phyloP scores from a whole-genome alignment of 352 stramenopile genomes.

The Phytophthora lateralis region DNA sequence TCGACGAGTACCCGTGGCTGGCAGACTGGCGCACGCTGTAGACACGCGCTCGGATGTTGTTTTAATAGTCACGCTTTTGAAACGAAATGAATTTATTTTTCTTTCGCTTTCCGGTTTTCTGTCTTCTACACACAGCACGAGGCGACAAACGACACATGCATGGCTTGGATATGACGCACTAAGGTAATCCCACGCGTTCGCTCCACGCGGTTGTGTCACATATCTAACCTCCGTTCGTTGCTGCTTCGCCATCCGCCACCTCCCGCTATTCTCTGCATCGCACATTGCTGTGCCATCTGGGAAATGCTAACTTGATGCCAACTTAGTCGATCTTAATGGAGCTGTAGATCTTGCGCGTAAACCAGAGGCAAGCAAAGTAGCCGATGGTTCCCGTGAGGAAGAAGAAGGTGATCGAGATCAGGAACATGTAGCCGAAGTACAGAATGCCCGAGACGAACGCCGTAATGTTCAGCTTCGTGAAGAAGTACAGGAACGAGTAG shows the following conservation, averaged over 20 bases:
- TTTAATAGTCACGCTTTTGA: slow-evolving; percentile 8
- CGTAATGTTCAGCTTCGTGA: slow-evolving; percentile 97
- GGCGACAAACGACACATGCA: slow-evolving; percentile 14
- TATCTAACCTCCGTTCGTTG: slow-evolving; percentile 5
- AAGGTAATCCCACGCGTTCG: slow-evolving; percentile 24
- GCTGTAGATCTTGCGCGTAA: slow-evolving; percentile 99
- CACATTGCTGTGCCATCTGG: slow-evolving; percentile 13
- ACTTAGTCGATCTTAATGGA: slow-evolving; percentile 94
- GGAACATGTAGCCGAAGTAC: slow-evolving; percentile 99
- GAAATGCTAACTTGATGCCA: slow-evolving; percentile 28
- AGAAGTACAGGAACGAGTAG: slow-evolving; percentile 99
- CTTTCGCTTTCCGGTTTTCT: slow-evolving; percentile 31
- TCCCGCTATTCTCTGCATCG: slow-evolving; percentile 18
- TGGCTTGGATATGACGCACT: slow-evolving; percentile 3
- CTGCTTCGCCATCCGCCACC: slow-evolving; percentile 8
- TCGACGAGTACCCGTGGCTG: slow-evolving; percentile 65
- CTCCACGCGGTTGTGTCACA: slow-evolving; percentile 6
- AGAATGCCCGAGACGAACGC: slow-evolving; percentile 92
- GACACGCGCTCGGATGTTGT: background rate
- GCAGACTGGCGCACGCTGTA: slow-evolving; percentile 83
- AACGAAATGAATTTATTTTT: slow-evolving; percentile 38
- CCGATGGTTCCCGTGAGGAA: slow-evolving; percentile 97
- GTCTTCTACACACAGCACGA: slow-evolving; percentile 33
- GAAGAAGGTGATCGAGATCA: slow-evolving; percentile 97
- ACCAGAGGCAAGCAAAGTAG: slow-evolving; percentile 98